Percentiles rank a stretch among this genome's conserved stretches.
Evolutionary conservation across 1,284 basidiomycete species (phyloP).

Genomic region (Agroathelia rolfsii): DNA sequence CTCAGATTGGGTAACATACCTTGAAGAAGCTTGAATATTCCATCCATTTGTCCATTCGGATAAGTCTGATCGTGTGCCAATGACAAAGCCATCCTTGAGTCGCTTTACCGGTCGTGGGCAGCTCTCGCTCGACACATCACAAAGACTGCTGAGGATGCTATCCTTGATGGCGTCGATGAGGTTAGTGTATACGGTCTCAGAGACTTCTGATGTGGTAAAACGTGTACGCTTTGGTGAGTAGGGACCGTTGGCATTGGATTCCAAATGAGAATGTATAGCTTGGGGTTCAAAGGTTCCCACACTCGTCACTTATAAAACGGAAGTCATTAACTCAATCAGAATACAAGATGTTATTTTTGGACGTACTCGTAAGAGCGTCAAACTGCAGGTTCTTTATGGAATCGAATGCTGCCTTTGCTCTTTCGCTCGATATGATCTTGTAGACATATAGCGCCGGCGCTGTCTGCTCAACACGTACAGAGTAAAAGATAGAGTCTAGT

Average conservation of each 20-base stretch:
- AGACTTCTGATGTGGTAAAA: slow-evolving; percentile 31
- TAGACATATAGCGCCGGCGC: slow-evolving; percentile 44
- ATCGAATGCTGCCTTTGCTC: slow-evolving; percentile 20
- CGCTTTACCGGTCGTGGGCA: slow-evolving; percentile 30
- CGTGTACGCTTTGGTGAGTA: slow-evolving; percentile 39
- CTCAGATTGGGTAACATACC: slow-evolving; percentile 22
- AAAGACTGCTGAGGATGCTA: slow-evolving; percentile 16
- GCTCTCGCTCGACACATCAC: slow-evolving; percentile 13
- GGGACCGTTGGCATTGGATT: slow-evolving; percentile 29
- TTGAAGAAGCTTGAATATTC: slow-evolving; percentile 40
- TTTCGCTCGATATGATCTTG: slow-evolving; percentile 31
- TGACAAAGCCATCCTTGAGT: slow-evolving; percentile 49
- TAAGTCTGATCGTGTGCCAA: slow-evolving; percentile 31
- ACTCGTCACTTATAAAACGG: slow-evolving; percentile 13
- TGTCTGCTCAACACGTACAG: slow-evolving; percentile 33
- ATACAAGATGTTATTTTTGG: slow-evolving; percentile 17
- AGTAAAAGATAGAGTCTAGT: slow-evolving; percentile 39
- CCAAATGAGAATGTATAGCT: slow-evolving; percentile 41
- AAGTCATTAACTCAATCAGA: slow-evolving; percentile 7
- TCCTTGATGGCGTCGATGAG: slow-evolving; percentile 50
- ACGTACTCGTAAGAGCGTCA: slow-evolving; percentile 43
- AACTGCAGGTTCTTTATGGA: slow-evolving; percentile 25
- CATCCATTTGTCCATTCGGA: slow-evolving; percentile 56
- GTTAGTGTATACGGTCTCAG: slow-evolving; percentile 34
- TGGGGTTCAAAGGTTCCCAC: slow-evolving; percentile 31